Conservation (phyloP, 176 grass and related monocot species). For the Pontederia paniculata region DNA sequence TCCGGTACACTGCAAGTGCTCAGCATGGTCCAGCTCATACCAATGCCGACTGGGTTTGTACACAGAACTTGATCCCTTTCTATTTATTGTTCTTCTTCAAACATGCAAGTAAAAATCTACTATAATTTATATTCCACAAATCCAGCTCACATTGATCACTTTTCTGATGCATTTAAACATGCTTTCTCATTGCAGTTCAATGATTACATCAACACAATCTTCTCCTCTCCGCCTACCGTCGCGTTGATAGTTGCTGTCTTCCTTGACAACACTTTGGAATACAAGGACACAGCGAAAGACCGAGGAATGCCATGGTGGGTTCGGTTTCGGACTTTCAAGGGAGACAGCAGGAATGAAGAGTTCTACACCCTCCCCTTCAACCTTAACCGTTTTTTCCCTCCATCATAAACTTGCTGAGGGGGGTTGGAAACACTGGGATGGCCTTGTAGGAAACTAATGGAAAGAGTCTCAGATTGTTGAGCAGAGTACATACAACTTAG, state of each 20-base stretch:
- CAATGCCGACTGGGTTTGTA: slow-evolving; percentile 75
- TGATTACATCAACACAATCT: slow-evolving; percentile 58
- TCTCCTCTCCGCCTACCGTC: slow-evolving; percentile 83
- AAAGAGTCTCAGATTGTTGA: neutral
- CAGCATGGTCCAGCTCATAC: slow-evolving; percentile 74
- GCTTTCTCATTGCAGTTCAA: slow-evolving; percentile 7
- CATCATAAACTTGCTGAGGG: slow-evolving; percentile 25
- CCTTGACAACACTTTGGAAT: slow-evolving; percentile 85
- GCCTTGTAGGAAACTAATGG: neutral
- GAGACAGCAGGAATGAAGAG: slow-evolving; percentile 86
- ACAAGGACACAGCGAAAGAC: slow-evolving; percentile 49
- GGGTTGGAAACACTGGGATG: neutral
- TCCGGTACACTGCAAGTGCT: slow-evolving; percentile 63
- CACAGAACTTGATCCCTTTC: neutral
- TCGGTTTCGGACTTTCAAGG: slow-evolving; percentile 76
- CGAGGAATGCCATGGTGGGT: slow-evolving; percentile 90
- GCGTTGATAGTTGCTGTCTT: slow-evolving; percentile 70
- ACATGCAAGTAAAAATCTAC: too few relatives aligned
- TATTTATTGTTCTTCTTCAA: too few relatives aligned
- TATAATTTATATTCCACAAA: too few relatives aligned
- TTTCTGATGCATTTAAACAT: neutral
- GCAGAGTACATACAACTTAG: neutral
- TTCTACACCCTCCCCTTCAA: slow-evolving; percentile 92
- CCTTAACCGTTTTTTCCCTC: slow-evolving; percentile 87
- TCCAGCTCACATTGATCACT: too few relatives aligned